Conservation (phyloP, 768 basidiomycete species). For the Termitomyces sp. region DNA sequence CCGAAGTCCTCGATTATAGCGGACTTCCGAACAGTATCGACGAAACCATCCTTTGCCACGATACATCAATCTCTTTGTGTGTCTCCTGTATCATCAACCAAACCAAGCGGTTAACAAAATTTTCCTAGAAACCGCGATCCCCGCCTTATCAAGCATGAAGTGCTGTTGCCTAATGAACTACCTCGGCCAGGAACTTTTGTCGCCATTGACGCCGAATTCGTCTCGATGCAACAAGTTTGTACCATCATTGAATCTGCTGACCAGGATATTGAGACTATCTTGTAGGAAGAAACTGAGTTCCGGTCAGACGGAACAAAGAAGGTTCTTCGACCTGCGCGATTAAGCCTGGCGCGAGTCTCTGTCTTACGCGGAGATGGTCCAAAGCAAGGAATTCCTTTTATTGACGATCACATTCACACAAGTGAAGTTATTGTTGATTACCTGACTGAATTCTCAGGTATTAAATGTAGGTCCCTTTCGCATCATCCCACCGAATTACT, state of each 20-base stretch:
- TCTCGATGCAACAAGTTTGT: slow-evolving; percentile 87
- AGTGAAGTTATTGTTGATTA: slow-evolving; percentile 96
- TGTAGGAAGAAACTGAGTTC: slow-evolving; percentile 90
- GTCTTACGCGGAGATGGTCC: slow-evolving; percentile 85
- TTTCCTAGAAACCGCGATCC: slow-evolving; percentile 70
- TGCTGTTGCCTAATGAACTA: slow-evolving; percentile 69
- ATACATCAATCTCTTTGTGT: slow-evolving; percentile 86
- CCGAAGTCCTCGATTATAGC: slow-evolving; percentile 58
- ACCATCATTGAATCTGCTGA: slow-evolving; percentile 1
- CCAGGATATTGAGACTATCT: not conserved
- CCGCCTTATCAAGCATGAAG: slow-evolving; percentile 73
- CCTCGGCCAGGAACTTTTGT: slow-evolving; percentile 86
- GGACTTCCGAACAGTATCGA: slow-evolving; percentile 67
- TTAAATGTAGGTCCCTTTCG: slow-evolving; percentile 63
- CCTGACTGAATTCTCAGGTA: slow-evolving; percentile 95
- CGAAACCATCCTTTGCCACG: slow-evolving; percentile 72
- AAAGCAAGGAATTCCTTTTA: slow-evolving; percentile 85
- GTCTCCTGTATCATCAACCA: slow-evolving; percentile 20
- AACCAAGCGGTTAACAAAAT: not conserved
- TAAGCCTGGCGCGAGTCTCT: slow-evolving; percentile 92
- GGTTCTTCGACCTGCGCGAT: slow-evolving; percentile 85
- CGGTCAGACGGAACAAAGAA: slow-evolving; percentile 94
- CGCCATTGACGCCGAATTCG: slow-evolving; percentile 97
- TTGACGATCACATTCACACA: slow-evolving; percentile 97
- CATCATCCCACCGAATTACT: not conserved